Percentiles rank a stretch among this genome's conserved stretches.
Conservation (phyloP, 1,284 basidiomycete genomes). For the Flammula alnicola region DNA sequence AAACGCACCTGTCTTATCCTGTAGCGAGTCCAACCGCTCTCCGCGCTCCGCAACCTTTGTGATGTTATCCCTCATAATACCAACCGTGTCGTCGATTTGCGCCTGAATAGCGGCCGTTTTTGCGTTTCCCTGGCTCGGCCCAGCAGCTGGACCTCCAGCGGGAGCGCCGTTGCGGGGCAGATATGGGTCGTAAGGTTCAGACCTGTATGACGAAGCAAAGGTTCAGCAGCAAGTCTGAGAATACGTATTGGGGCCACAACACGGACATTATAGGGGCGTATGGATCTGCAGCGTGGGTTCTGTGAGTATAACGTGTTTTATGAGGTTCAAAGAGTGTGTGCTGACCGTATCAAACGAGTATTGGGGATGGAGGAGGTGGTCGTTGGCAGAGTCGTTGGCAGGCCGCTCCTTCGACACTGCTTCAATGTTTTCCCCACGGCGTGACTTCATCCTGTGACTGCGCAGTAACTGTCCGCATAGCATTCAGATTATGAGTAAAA, state of each 20-base stretch:
- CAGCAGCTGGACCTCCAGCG: conserved; percentile 51
- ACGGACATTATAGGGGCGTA: conserved; percentile 44
- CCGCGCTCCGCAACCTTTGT: conserved; percentile 95
- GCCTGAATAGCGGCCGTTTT: conserved; percentile 93
- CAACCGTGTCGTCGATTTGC: conserved; percentile 95
- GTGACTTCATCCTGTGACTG: conserved; percentile 24
- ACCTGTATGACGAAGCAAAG: conserved; percentile 49
- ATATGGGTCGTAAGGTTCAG: conserved; percentile 96
- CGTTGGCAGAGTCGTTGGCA: conserved; percentile 23
- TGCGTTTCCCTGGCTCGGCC: conserved; percentile 59
- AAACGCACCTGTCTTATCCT: conserved; percentile 94
- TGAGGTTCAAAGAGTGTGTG: conserved; percentile 2
- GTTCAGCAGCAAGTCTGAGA: conserved; percentile 8
- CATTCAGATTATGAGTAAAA: too few species aligned
- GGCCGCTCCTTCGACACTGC: conserved; percentile 7
- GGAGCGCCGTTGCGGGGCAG: conserved; percentile 81
- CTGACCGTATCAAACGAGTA: conserved; percentile 46
- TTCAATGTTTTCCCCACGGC: conserved; percentile 30
- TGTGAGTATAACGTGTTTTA: conserved; percentile 5
- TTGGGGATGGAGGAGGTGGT: conserved; percentile 21
- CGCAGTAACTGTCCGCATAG: conserved; percentile 1
- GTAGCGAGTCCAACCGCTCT: conserved; percentile 91
- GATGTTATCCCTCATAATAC: conserved; percentile 98
- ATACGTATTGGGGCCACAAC: conserved; percentile 2
- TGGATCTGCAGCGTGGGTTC: conserved; percentile 26